Evolutionary conservation across 306 rosid species (phyloP), one percentile per base, ranked within the genome.

Genomic region (Mimosa pudica): DNA sequence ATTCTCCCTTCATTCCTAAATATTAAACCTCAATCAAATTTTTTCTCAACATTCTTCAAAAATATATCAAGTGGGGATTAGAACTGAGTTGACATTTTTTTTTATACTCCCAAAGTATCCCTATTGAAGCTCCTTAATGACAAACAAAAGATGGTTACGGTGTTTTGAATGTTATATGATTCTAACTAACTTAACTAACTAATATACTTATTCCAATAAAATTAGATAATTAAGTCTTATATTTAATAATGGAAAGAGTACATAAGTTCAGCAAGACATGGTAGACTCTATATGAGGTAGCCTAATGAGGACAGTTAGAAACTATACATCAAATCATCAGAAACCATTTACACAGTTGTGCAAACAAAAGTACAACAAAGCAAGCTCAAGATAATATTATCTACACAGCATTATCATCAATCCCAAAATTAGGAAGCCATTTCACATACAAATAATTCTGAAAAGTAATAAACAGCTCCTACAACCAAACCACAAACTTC

Each of bases 281-380:
- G 46, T 32, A 16, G 65, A 63, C 6, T 18, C 57, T 18, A 13
- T 13, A 18, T 65, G 42, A n/a, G n/a, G 17, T 33, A 18, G 57
- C 49, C 35, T 18, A 55, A 46, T 24, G 48, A 70, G 35, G 24
- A n/a, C n/a, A 32, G 52, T 47, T 78, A 60, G 32, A 60, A 44
- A 54, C 16, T 30, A 24, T 24, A n/a, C 55, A 41, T 14, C 20
- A 8, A 78, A 78, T 24, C 77, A 83, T 78, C 12, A 2, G 35
- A 52, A 58, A 16, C 5, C 4, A 49, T 18, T 12, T 66, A 67
- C 41, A 42, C 9, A 73, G 42, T n/a, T 33, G 45, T 20, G 41
- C 32, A 55, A 60, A 74, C 32, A 45, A 36, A 45, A 73, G 18
- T 14, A 54, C 60, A 47, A 35, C 69, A 30, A 71, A 55, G 57